phyloP scores from a whole-genome alignment of 257 asterid genomes.

The Asclepias syriaca region DNA sequence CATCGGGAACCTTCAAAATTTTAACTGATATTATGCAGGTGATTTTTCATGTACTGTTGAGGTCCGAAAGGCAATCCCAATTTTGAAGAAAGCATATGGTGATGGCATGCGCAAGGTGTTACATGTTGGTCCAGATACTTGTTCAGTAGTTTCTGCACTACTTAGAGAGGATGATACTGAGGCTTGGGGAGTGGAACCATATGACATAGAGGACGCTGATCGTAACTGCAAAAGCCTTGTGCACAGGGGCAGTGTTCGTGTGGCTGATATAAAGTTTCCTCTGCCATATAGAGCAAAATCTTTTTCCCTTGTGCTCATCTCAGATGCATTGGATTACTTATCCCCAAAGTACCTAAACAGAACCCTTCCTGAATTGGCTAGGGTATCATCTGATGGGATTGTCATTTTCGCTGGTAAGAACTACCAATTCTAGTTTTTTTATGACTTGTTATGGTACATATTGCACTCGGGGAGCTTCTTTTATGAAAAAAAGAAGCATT shows the following conservation, averaged over 20 bases:
- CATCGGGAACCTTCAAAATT: not conserved
- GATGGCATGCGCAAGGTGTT: conserved; percentile 35
- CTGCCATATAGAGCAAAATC: conserved; percentile 37
- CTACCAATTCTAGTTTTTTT: not conserved
- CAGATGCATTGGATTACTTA: conserved; percentile 33
- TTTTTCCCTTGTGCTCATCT: conserved; percentile 30
- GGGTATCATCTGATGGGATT: conserved; percentile 31
- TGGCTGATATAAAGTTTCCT: conserved; percentile 38
- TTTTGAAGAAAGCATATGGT: conserved; percentile 35
- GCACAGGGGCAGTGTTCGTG: conserved; percentile 37
- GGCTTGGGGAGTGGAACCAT: conserved; percentile 43
- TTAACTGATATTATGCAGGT: conserved; percentile 19
- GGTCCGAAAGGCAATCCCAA: conserved; percentile 26
- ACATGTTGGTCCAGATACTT: conserved; percentile 43
- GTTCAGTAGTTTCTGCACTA: conserved; percentile 30
- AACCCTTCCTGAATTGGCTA: conserved; percentile 37
- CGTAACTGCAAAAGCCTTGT: conserved; percentile 32
- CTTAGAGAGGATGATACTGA: conserved; percentile 32
- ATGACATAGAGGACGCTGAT: conserved; percentile 40
- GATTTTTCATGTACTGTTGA: conserved; percentile 32
- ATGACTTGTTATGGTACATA: not conserved
- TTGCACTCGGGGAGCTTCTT: not conserved
- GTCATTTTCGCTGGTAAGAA: conserved; percentile 31
- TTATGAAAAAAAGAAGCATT: not conserved
- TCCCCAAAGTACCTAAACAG: conserved; percentile 32